phyloP scores from a whole-genome alignment of 306 rosid species.

The barrel medic (Medicago truncatula) region DNA sequence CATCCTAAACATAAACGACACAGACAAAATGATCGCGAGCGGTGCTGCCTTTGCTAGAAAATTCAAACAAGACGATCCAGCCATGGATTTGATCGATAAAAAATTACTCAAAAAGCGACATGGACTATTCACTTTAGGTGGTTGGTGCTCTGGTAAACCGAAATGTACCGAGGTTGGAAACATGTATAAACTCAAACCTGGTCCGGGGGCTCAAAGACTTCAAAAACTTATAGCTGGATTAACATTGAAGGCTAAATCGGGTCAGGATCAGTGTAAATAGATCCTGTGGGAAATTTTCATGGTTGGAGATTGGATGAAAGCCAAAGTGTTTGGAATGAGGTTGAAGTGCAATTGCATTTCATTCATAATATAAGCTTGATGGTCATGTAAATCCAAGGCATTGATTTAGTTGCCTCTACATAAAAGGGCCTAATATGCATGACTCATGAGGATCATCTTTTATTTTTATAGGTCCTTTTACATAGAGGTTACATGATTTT shows the following conservation, averaged over 20 bases:
- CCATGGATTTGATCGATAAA: conserved; percentile 69
- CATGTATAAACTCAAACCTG: conserved; percentile 68
- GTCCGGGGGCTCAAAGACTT: conserved; percentile 74
- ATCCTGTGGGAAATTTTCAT: conserved; percentile 41
- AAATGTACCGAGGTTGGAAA: conserved; percentile 78
- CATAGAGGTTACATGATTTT: conserved; percentile 40
- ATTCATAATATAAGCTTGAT: conserved; percentile 34
- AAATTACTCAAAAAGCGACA: conserved; percentile 53
- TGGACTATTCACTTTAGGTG: conserved; percentile 74
- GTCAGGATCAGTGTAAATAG: conserved; percentile 75
- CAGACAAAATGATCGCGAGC: conserved; percentile 70
- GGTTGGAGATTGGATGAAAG: conserved; percentile 37
- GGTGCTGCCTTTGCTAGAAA: conserved; percentile 88
- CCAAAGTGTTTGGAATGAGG: conserved; percentile 21
- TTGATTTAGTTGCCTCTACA: conserved; percentile 37
- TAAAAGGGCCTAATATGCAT: conserved; percentile 36
- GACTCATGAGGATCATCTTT: conserved; percentile 22
- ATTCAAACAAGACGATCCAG: conserved; percentile 61
- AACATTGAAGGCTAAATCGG: conserved; percentile 51
- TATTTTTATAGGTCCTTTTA: conserved; percentile 43
- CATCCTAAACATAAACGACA: conserved; percentile 72
- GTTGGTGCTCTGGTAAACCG: conserved; percentile 87
- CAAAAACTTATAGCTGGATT: conserved; percentile 51
- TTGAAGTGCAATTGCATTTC: conserved; percentile 38
- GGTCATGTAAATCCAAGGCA: conserved; percentile 13